A percentile compares a stretch with the other conserved stretches of the same genome.
phyloP scores from a whole-genome alignment of 306 rosid genomes.

The Trifolium repens region DNA sequence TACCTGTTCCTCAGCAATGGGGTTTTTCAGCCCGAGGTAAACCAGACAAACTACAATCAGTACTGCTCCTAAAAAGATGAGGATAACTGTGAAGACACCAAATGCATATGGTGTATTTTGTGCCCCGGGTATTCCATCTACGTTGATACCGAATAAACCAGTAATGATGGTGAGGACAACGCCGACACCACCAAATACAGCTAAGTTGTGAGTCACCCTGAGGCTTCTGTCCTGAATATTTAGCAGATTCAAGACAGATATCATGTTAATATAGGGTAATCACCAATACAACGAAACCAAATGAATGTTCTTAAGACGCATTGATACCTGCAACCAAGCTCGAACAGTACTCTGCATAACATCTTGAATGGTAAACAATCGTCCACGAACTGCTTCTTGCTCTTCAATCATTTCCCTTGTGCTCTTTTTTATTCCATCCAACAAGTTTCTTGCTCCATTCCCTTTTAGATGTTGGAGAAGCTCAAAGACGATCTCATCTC shows the following conservation, averaged over 20 bases:
- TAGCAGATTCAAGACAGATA: constrained; percentile 19
- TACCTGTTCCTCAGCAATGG: constrained; percentile 62
- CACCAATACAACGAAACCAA: constrained; percentile 2
- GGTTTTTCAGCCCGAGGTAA: constrained; percentile 78
- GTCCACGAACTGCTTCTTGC: constrained; percentile 98
- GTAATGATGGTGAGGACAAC: constrained; percentile 80
- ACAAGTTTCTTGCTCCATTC: constrained; percentile 56
- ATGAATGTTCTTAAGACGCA: constrained; percentile 21
- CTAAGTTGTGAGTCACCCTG: constrained; percentile 80
- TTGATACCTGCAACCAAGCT: constrained; percentile 91
- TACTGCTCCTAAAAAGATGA: constrained; percentile 55
- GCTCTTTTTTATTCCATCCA: constrained; percentile 67
- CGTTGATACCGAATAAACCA: constrained; percentile 91
- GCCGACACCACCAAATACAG: constrained; percentile 87
- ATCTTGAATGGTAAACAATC: constrained; percentile 93
- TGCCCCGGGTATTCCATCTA: constrained; percentile 89
- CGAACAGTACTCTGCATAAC: constrained; percentile 96
- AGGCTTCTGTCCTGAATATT: constrained; percentile 90
- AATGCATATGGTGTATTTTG: constrained; percentile 76
- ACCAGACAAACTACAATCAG: constrained; percentile 65
- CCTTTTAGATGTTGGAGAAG: constrained; percentile 90
- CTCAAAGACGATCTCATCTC: constrained; percentile 90
- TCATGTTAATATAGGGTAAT: constrained; percentile 28
- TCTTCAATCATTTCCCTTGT: constrained; percentile 93
- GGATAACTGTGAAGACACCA: constrained; percentile 71